Base-by-base conservation (phyloP, 2,329 filamentous ascomycete genomes). In the Macroventuria anomochaeta region DNA sequence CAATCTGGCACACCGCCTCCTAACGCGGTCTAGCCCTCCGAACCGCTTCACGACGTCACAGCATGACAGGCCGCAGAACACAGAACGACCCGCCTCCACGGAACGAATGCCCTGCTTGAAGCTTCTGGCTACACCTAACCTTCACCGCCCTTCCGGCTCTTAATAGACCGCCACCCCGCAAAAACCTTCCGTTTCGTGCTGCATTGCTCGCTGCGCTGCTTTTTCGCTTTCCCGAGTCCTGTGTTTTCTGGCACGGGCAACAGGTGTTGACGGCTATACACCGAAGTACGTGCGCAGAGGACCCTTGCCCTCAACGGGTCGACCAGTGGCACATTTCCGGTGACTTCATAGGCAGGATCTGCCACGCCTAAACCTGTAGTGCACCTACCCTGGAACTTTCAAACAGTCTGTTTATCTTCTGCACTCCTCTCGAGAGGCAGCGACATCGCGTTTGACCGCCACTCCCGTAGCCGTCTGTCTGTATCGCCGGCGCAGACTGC, bases 401-500 rank as follows among this genome's bases (percentile, higher is more conserved):
- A 17, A n/a, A 13, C 6, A 17, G 23, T 31, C 44, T 49, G 44
- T 40, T 34, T 10, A 18, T 25, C 28, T 25, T 31, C 39, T 54
- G 46, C 44, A 31, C 37, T 41, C 23, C n/a, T 13, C 23, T 28
- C 13, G 5, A 32, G 48, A 34, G 33, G 47, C 40, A 37, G 40
- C 39, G 18, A 38, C 33, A 43, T 34, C 40, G 26, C 29, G 33
- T 20, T 43, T 21, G 23, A 34, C 29, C 26, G 37, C 49, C 32
- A 29, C 38, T 23, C 37, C 18, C 17, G 50, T 34, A 38, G 33
- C 32, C 20, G 36, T 49, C 37, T 25, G 39, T 62, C 55, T 58
- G 55, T 58, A 54, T 62, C 46, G 56, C 52, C 53, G 48, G 53
- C 55, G 57, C 59, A 44, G 34, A 50, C 52, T 37, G 47, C 55